Conservation (phyloP, 2,329 filamentous ascomycete genomes). For the Colletotrichum chlorophyti region DNA sequence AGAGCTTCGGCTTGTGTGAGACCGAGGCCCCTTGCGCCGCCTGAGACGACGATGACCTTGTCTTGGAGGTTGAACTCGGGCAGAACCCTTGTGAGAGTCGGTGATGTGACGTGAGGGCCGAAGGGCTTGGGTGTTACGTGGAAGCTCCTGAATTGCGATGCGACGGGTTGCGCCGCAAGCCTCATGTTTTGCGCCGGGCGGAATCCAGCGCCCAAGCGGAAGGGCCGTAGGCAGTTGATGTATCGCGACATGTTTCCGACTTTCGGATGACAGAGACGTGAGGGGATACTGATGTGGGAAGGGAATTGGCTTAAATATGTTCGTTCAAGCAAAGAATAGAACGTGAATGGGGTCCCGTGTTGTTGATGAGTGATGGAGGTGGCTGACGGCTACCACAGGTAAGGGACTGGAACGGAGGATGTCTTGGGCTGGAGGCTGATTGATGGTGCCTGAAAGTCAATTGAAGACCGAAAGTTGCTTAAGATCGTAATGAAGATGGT, state of each 20-base stretch:
- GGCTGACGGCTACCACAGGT: neutral
- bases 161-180: slow-evolving; percentile 7
- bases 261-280: slow-evolving; percentile 5
- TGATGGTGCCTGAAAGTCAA: neutral
- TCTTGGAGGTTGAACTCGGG: slow-evolving; percentile 79
- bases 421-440: neutral
- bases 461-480: neutral
- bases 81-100: slow-evolving; percentile 44
- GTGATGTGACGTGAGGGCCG: slow-evolving; percentile 27
- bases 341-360: neutral
- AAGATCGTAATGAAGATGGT: neutral
- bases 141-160: slow-evolving; percentile 13
- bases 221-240: slow-evolving; percentile 18
- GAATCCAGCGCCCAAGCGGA: slow-evolving; percentile 11
- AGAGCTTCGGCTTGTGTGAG: slow-evolving; percentile 81
- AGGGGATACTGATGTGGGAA: neutral
- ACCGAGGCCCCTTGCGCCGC: slow-evolving; percentile 78
- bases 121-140: slow-evolving; percentile 13
- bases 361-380: neutral
- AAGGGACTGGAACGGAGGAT: neutral
- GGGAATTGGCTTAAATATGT: neutral
- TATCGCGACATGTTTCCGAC: slow-evolving; percentile 23
- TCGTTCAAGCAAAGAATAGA: neutral
- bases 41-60: slow-evolving; percentile 79
- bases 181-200: slow-evolving; percentile 3